A percentile compares a stretch with the other conserved stretches of the same genome.
Evolutionary conservation across 805 yeast species (phyloP).

Genomic region (Hanseniaspora meyeri): DNA sequence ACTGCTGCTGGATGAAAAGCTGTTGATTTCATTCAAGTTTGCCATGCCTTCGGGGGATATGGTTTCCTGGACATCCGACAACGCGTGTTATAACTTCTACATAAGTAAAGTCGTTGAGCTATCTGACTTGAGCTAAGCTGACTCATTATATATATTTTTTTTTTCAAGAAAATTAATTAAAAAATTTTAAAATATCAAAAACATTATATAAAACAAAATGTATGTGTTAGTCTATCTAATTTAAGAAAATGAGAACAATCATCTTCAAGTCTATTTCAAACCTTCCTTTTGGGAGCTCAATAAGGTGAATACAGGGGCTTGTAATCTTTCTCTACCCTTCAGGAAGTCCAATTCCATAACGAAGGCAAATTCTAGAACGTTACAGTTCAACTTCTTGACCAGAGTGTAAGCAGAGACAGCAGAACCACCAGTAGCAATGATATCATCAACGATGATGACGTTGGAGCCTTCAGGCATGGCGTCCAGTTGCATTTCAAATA

Average conservation of each 20-base stretch:
- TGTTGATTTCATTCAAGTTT: background rate
- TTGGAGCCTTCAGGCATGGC: conserved; percentile 69
- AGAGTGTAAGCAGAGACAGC: conserved; percentile 89
- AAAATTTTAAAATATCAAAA: too few relatives aligned
- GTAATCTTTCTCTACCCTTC: conserved; percentile 80
- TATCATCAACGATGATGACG: conserved; percentile 85
- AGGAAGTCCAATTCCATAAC: conserved; percentile 92
- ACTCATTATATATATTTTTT: too few relatives aligned
- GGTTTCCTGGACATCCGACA: conserved; percentile 11
- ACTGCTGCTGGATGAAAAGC: background rate
- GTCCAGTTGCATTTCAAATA: conserved; percentile 75
- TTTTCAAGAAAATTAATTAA: too few relatives aligned
- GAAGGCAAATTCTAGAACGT: conserved; percentile 68
- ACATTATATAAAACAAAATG: background rate
- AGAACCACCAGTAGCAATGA: conserved; percentile 96
- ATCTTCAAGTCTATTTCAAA: conserved; percentile 20
- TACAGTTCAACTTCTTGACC: conserved; percentile 52
- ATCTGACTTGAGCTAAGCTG: background rate
- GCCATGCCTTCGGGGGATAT: conserved; percentile 5
- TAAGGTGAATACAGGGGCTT: conserved; percentile 79
- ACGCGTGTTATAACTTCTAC: background rate
- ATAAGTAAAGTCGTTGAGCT: background rate
- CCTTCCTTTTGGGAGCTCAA: conserved; percentile 66
- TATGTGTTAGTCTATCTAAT: too few relatives aligned
- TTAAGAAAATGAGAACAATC: background rate